Evolutionary conservation across 176 grass and related monocot genomes (phyloP), one percentile per base, ranked within the genome.

Genomic region (Hsuehochloa calcarea): DNA sequence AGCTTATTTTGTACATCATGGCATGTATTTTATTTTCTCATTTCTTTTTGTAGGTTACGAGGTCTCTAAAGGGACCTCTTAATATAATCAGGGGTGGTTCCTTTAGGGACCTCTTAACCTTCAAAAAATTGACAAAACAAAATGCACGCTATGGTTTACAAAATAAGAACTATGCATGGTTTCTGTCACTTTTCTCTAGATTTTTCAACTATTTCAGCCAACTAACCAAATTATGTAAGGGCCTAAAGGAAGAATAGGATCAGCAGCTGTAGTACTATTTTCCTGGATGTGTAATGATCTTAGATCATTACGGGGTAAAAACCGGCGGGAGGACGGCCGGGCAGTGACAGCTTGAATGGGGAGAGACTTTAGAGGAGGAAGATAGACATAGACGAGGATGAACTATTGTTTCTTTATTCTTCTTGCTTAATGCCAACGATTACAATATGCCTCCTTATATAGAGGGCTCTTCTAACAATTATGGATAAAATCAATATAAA

Each of bases 1-100:
- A 70, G 73, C 82, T n/a, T 62, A 20, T 61, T 82, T 70, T 46
- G 23, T 43, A 82, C 15, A 82, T 40, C 16, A 82, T 72, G 56
- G 68, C 19, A 44, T 72, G 54, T 40, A 47, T 11, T 45, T 72
- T 72, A 72, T 72, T 72, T 56, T 72, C 69, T 47, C 41, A 47
- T 27, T 60, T 58, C 54, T 3, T 70, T 71, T 71, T 26, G 22
- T 27, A 59, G 2, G 22, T 59, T 23, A 59, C 10, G 55, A 59
- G 55, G 55, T 59, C 5, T 1, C 22, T n/a, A 23, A 59, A 59
- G 2, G 55, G 31, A 34, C 31, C 31, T 34, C 31, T 60, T 54
- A 23, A 60, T 60, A 23, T 60, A 60, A 25, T 60, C n/a, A 60
- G 8, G 9, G 22, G 3, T 14, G 59, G 3, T 62, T 11, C 3